Conservation (phyloP, 768 basidiomycete genomes). For the Lyophyllum atratum region DNA sequence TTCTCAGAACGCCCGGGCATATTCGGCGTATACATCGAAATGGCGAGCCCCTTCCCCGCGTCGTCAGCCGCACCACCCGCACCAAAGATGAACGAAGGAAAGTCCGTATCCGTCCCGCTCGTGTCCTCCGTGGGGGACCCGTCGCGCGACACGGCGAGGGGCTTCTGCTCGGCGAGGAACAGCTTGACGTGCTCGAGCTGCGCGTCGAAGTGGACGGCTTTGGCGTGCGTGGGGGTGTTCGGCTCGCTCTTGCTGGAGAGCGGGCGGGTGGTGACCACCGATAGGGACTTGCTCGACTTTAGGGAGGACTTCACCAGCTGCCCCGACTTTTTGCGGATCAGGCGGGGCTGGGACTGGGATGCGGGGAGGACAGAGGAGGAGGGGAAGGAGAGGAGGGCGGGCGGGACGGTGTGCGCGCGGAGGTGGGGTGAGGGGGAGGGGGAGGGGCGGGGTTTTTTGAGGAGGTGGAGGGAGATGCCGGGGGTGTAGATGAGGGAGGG, state of each 20-base stretch:
- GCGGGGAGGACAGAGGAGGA: constrained; percentile 22
- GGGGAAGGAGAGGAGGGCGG: constrained; percentile 23
- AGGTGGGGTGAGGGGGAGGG: constrained; percentile 36
- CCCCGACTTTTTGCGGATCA: constrained; percentile 91
- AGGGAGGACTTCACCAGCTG: constrained; percentile 91
- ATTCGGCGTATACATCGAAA: constrained; percentile 70
- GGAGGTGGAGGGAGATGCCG: constrained; percentile 37
- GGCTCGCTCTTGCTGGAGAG: constrained; percentile 72
- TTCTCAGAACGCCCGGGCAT: constrained; percentile 51
- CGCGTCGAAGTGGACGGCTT: constrained; percentile 91
- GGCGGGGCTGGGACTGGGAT: constrained; percentile 36
- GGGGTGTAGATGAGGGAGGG: constrained; percentile 40
- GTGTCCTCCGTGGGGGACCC: constrained; percentile 87
- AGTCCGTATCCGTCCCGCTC: constrained; percentile 77
- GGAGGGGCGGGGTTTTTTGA: constrained; percentile 23
- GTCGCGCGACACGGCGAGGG: constrained; percentile 88
- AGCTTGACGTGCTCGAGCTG: constrained; percentile 93
- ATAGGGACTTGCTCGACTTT: constrained; percentile 65
- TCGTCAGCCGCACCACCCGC: constrained; percentile 27
- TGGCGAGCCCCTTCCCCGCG: constrained; percentile 41
- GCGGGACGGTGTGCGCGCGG: constrained; percentile 22
- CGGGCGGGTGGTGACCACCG: constrained; percentile 48
- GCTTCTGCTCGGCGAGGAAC: constrained; percentile 94
- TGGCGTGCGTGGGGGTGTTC: constrained; percentile 72
- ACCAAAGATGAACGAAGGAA: constrained; percentile 69